Percentiles rank a stretch among this genome's conserved stretches.
Conservation (phyloP, 805 yeast genomes). For the Candida nitratophila region DNA sequence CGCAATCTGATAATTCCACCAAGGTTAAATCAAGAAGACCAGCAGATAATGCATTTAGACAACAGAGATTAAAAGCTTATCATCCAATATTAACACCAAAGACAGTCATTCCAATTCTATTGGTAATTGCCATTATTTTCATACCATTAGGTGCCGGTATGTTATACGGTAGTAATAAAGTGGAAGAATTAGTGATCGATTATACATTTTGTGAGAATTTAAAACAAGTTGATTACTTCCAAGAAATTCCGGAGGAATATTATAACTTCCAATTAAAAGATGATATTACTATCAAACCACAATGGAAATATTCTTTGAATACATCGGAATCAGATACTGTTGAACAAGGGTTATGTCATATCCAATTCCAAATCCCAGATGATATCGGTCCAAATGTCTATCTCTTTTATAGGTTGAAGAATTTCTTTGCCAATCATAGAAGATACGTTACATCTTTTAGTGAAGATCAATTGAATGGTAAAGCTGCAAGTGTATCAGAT, state of each 20-base stretch:
- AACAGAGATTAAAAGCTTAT: slow-evolving; percentile 45
- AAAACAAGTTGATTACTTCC: slow-evolving; percentile 39
- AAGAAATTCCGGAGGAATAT: slow-evolving; percentile 54
- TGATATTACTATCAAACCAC: slow-evolving; percentile 34
- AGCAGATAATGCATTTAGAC: slow-evolving; percentile 50
- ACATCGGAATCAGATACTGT: slow-evolving; percentile 31
- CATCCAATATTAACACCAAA: slow-evolving; percentile 87
- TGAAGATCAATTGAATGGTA: slow-evolving; percentile 73
- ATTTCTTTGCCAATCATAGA: slow-evolving; percentile 90
- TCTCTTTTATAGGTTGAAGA: slow-evolving; percentile 75
- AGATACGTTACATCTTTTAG: slow-evolving; percentile 86
- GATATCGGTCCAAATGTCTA: slow-evolving; percentile 68
- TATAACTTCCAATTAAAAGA: slow-evolving; percentile 53
- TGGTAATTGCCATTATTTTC: slow-evolving; percentile 69
- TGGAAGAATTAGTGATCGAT: slow-evolving; percentile 70
- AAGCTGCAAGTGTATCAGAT: slow-evolving; percentile 44
- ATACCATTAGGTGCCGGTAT: slow-evolving; percentile 90
- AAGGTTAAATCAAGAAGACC: slow-evolving; percentile 56
- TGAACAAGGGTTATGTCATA: slow-evolving; percentile 48
- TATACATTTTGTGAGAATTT: slow-evolving; percentile 59
- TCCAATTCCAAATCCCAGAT: slow-evolving; percentile 70
- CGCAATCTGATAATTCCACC: slow-evolving; percentile 26
- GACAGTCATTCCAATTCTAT: slow-evolving; percentile 80
- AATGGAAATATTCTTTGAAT: slow-evolving; percentile 54
- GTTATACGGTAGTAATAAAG: slow-evolving; percentile 64